Evolutionary conservation across 2,329 filamentous ascomycete genomes (phyloP), one percentile per base, ranked within the genome.

Genomic region (Fusarium tuaranense): DNA sequence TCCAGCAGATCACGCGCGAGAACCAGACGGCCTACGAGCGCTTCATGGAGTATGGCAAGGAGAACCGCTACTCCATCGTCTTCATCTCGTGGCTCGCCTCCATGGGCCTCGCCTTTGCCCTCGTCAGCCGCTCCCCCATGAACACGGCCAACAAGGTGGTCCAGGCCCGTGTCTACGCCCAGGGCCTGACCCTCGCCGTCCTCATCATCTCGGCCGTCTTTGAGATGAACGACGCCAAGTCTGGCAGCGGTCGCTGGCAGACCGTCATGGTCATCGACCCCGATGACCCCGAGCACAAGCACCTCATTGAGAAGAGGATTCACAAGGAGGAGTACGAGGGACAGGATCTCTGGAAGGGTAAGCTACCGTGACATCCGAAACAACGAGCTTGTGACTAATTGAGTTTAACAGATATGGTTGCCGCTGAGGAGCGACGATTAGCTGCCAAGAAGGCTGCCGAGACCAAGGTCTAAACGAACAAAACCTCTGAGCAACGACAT

Each of bases 111-210:
- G 92, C 94, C 6, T 89, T 97, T 76, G 91, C 88, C 65, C 82
- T 97, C 34, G 95, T 98, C 73, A 91, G 93, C 80, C 90, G 94
- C 73, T 94, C 94, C 82, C 92, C 90, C 75, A 87, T 97, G 57
- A 90, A 89, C 60, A 92, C 91, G 3, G 86, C 89, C 70, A 95
- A 98, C 87, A 98, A 98, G 88, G 86, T 98, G 25, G 95, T 98
- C 18, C 95, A 98, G 88, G 95, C 95, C 27, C 92, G 95, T 89
- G 93, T 98, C 75, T 98, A 98, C 84, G 95, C 95, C 5, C 95
- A 98, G 86, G 95, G 94, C 7, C 86, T 97, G 78, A 97, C 95
- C 7, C 87, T 98, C 57, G 93, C 92, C 73, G 94, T 98, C 62
- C 87, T 98, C 67, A 89, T 97, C 80, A 91, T 94, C 67, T 93